Conservation (phyloP, 352 stramenopile species). For the Phytopythium helicoides region DNA sequence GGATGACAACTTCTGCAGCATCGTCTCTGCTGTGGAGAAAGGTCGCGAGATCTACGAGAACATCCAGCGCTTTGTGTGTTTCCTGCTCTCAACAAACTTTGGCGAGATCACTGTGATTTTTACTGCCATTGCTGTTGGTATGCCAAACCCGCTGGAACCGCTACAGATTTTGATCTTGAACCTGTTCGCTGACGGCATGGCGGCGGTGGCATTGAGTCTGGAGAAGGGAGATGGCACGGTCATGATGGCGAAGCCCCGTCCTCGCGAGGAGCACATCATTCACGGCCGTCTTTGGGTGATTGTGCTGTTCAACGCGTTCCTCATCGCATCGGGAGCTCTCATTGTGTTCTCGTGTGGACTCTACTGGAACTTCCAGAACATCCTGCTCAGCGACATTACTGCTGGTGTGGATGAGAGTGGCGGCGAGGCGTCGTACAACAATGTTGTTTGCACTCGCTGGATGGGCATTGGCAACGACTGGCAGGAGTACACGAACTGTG, state of each 20-base stretch:
- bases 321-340: slow-evolving; percentile 52
- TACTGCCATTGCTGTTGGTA: slow-evolving; percentile 56
- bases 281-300: slow-evolving; percentile 65
- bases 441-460: slow-evolving; percentile 59
- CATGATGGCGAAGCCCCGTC: slow-evolving; percentile 60
- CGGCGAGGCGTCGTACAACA: slow-evolving; percentile 34
- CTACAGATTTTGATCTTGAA: slow-evolving; percentile 98
- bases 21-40: slow-evolving; percentile 95
- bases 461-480: slow-evolving; percentile 41
- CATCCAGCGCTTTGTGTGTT: slow-evolving; percentile 97
- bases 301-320: slow-evolving; percentile 60
- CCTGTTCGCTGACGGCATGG: slow-evolving; percentile 95
- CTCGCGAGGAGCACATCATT: slow-evolving; percentile 58
- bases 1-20: slow-evolving; percentile 98
- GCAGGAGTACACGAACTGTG: slow-evolving; percentile 51
- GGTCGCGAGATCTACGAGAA: slow-evolving; percentile 97
- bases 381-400: slow-evolving; percentile 57
- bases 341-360: slow-evolving; percentile 61
- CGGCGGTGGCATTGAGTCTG: slow-evolving; percentile 63
- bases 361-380: slow-evolving; percentile 68
- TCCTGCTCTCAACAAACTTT: slow-evolving; percentile 97
- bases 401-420: slow-evolving; percentile 30
- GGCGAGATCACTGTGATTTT: slow-evolving; percentile 91
- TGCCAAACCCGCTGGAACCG: slow-evolving; percentile 89
- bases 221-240: slow-evolving; percentile 70